Percentiles rank a stretch among this genome's conserved stretches.
phyloP scores from a whole-genome alignment of 352 stramenopile genomes.

The Peronospora belbahrii region DNA sequence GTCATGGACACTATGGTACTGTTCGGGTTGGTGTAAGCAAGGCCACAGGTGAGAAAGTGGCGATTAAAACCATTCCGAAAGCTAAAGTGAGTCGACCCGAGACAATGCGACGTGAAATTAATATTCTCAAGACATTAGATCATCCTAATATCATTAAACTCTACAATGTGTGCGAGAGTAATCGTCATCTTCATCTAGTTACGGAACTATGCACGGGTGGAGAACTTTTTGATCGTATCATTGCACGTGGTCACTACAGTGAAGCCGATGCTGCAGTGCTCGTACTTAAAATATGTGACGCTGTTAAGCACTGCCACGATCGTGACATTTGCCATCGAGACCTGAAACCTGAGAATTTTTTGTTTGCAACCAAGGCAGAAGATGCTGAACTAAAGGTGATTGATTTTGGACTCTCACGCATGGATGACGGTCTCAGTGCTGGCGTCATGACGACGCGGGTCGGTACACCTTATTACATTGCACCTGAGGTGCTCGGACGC shows the following conservation, averaged over 20 bases:
- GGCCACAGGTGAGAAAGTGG: conserved; percentile 89
- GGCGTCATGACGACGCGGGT: conserved; percentile 93
- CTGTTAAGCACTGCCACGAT: conserved; percentile 95
- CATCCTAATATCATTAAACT: conserved; percentile 99
- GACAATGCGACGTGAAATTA: conserved; percentile 91
- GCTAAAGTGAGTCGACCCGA: conserved; percentile 90
- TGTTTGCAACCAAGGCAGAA: conserved; percentile 89
- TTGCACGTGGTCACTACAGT: conserved; percentile 91
- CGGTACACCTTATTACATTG: conserved; percentile 94
- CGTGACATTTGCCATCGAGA: conserved; percentile 96
- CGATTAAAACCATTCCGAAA: conserved; percentile 99
- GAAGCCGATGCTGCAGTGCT: conserved; percentile 92
- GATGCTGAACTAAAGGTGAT: conserved; percentile 96
- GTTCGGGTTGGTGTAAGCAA: conserved; percentile 94
- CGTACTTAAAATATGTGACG: conserved; percentile 94
- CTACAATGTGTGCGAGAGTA: conserved; percentile 95
- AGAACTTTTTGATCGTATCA: conserved; percentile 93
- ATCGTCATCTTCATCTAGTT: conserved; percentile 94
- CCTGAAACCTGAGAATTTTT: conserved; percentile 96
- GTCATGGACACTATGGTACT: conserved; percentile 93
- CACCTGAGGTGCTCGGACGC: conserved; percentile 89
- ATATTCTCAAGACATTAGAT: conserved; percentile 86
- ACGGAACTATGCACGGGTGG: conserved; percentile 97
- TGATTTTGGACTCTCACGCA: conserved; percentile 94
- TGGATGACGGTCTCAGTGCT: conserved; percentile 78